Conservation (phyloP, 306 rosid species). For the Glycine soja region DNA sequence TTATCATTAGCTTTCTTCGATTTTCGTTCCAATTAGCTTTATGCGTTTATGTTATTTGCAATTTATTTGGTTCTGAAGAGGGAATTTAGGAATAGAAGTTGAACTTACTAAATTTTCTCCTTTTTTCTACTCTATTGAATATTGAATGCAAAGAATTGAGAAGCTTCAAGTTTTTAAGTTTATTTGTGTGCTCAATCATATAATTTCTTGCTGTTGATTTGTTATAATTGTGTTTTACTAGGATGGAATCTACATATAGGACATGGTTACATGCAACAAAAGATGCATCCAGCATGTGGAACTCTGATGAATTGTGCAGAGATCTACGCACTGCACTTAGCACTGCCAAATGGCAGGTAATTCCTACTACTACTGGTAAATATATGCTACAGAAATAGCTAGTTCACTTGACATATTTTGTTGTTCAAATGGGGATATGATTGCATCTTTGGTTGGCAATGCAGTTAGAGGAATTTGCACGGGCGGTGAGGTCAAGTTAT, state of each 20-base stretch:
- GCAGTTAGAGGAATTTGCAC: constrained; percentile 92
- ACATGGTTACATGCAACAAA: constrained; percentile 75
- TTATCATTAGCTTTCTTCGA: not conserved
- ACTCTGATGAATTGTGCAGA: constrained; percentile 71
- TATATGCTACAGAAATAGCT: not conserved
- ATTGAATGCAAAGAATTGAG: constrained; percentile 9
- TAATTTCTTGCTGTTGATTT: constrained; percentile 40
- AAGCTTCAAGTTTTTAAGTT: constrained; percentile 3
- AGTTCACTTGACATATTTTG: not conserved
- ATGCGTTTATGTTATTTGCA: constrained; percentile 10
- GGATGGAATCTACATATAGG: constrained; percentile 92
- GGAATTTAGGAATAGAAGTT: not conserved
- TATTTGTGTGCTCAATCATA: constrained; percentile 17
- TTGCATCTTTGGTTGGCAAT: constrained; percentile 40
- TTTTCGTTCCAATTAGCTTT: not conserved
- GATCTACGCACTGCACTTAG: constrained; percentile 84
- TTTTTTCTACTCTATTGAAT: not conserved
- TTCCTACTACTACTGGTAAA: not conserved
- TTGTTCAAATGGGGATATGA: constrained; percentile 31
- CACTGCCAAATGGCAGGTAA: constrained; percentile 98
- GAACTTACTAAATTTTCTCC: not conserved
- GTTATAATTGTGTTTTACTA: constrained; percentile 43
- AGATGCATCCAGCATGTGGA: constrained; percentile 67
- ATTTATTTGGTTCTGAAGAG: constrained; percentile 6
- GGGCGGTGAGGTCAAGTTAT: constrained; percentile 73